Evolutionary conservation across 768 basidiomycete species (phyloP), one percentile per base, ranked within the genome.

Genomic region (Rhizopogon vulgaris): DNA sequence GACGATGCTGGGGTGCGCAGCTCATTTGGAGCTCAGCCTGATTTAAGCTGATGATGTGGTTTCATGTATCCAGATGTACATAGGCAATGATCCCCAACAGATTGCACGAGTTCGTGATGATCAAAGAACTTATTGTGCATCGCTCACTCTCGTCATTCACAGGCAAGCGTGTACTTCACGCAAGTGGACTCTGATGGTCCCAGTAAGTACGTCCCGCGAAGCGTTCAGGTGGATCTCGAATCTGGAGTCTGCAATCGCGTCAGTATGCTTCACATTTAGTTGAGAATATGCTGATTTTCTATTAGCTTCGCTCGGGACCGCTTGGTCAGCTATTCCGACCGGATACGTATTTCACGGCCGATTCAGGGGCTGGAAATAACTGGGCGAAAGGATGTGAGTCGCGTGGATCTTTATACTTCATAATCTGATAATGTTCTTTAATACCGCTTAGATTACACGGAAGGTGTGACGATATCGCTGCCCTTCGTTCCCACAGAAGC

Each of bases 351-450:
- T 65, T 94, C 42, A 78, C 80, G 36, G 77, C 82, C 6, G 68
- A 77, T 40, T 71, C 73, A 52, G 78, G 82, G 46, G 84, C 93
- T 1, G 94, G 93, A 15, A 96, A 97, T 61, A 95, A 94, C 57
- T 96, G 91, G 89, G 93, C 92, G 14, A 95, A 96, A 72, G 91
- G 90, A 78, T 90, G 89, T 90, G 60, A 71, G 85, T 70, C 18
- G 9, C 8, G 45, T 49, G 48, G 8, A 11, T 8, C 73, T 38
- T 36, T 38, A n/a, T 42, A 24, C 24, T 14, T 52, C 32, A 17
- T 52, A 34, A 43, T 42, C 1, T 56, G 49, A 18, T 36, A 25
- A 17, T 46, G 28, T 34, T 56, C 52, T 54, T 56, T 69, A 49
- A 65, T 48, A 54, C 46, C 52, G 45, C 45, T 49, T 57, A 90